Conservation (phyloP, 2,329 filamentous ascomycete species). For the Bisporella sp. region DNA sequence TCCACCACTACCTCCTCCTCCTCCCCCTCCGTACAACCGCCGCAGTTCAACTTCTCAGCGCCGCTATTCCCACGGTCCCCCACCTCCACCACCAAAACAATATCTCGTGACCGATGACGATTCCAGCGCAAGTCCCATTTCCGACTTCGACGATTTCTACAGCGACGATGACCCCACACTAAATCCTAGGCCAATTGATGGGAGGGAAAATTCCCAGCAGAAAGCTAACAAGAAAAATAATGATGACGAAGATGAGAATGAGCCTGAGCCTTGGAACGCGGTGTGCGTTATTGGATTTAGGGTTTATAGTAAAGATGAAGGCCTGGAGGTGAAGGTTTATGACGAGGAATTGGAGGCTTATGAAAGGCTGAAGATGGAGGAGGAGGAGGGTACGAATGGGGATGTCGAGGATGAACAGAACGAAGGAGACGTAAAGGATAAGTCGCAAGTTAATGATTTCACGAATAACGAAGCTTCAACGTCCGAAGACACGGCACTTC, state of each 20-base stretch:
- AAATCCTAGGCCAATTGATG: slow-evolving; percentile 34
- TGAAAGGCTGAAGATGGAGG: not conserved
- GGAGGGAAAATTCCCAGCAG: slow-evolving; percentile 17
- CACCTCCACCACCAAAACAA: slow-evolving; percentile 25
- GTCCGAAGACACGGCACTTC: too few species aligned
- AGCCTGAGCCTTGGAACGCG: slow-evolving; percentile 35
- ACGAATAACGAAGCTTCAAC: too few species aligned
- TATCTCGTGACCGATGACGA: slow-evolving; percentile 38
- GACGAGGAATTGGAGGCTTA: slow-evolving; percentile 13
- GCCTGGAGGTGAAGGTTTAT: slow-evolving; percentile 18
- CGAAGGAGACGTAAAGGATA: slow-evolving; percentile 1
- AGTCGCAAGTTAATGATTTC: not conserved
- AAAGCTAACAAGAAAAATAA: slow-evolving; percentile 17
- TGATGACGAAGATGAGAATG: slow-evolving; percentile 26
- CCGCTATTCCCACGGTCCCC: slow-evolving; percentile 10
- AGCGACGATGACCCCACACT: slow-evolving; percentile 50
- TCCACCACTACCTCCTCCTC: slow-evolving; percentile 1
- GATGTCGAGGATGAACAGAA: slow-evolving; percentile 18
- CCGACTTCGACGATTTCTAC: slow-evolving; percentile 53
- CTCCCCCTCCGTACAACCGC: not conserved
- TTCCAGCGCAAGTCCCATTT: slow-evolving; percentile 52
- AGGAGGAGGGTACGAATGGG: not conserved
- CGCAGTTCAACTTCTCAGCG: not conserved
- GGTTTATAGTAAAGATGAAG: slow-evolving; percentile 38
- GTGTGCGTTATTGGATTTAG: slow-evolving; percentile 35